Percentiles rank a stretch among this genome's conserved stretches.
These are phyloP conservation scores for Yamadazyma taylorii DNA, from an alignment of 1,139 yeast genomes.

Conservation along the genomic window DNA sequence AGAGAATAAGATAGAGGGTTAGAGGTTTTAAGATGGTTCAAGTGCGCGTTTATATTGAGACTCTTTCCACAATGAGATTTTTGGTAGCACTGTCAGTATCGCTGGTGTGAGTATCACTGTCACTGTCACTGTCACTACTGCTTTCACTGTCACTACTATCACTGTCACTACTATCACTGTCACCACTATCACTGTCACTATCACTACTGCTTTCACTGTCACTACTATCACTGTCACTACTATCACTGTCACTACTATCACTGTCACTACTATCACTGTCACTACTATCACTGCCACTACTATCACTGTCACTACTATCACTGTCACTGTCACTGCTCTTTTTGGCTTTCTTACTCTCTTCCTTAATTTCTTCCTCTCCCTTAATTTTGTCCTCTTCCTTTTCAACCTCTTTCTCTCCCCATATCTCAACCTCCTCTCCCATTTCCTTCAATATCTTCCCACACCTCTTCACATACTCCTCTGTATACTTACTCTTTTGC, in stretches of 20 bases:
- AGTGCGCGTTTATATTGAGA: conserved; percentile 12
- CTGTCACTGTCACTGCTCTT: conserved; percentile 6
- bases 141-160: conserved; percentile 5
- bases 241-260: conserved; percentile 1
- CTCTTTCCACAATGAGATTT: conserved; percentile 19
- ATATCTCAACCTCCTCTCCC: conserved; percentile 35
- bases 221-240: conserved; percentile 2
- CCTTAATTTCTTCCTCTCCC: conserved; percentile 18
- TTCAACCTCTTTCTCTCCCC: conserved; percentile 6
- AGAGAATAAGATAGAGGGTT: neutral
- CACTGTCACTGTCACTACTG: no score
- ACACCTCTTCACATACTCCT: conserved; percentile 48
- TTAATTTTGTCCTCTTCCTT: conserved; percentile 9
- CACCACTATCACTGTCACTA: no score
- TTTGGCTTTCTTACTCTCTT: conserved; percentile 9
- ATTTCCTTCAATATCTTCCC: conserved; percentile 33
- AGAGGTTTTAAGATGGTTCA: neutral
- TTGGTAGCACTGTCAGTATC: conserved; percentile 1
- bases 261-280: conserved; percentile 5
- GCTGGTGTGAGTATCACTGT: conserved; percentile 5
- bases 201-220: conserved; percentile 3
- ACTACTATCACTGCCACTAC: conserved; percentile 2
- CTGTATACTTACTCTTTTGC: conserved; percentile 21
- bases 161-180: no score
- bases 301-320: conserved; percentile 7